Base-by-base conservation (phyloP, 1,139 yeast genomes). In the Starmera stellimalicola region DNA sequence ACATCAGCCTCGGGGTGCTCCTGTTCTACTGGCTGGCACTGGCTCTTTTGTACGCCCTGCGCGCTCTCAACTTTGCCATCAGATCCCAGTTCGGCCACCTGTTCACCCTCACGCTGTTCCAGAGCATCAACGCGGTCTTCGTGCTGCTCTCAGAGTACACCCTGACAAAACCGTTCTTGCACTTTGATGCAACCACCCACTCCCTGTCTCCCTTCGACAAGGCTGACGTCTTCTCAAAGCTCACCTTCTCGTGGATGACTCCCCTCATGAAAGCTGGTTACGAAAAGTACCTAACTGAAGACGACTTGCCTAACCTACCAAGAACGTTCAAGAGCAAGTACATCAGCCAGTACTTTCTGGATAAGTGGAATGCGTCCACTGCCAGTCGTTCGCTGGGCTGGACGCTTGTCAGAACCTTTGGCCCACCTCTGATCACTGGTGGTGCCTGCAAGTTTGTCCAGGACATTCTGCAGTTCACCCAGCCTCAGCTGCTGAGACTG, bases 211-310 rank as follows among this genome's bases (percentile, higher is more conserved):
- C 96, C 4, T 77, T 72, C 42, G 97, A 88, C 48, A 60, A 61
- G 25, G 94, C 99, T 10, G 82, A 88, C 51, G 62, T 87, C 17
- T 87, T 88, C 50, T 76, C 94, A 14, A 69, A 73, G 40, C 63
- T 93, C 38, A 77, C 94, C 0, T 91, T 91, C 55, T 65, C 75
- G 28, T 91, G 99, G 99, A 82, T 91, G 94, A 74, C 88, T 3
- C 83, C 79, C 5, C 64, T 91, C 51, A 88, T 91, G 95, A 77
- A 68, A 51, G 71, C 70, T 38, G 99, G 99, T 17, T 84, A 82
- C 52, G 58, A 65, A 19, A 77, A 79, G 37, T 91, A 60, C 53
- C 65, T 91, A 44, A 70, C 78, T 9, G 91, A 82, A 50, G 62
- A 64, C 3, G 97, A 91, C 56, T 68, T 91, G 44, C 96, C 96